phyloP scores from a whole-genome alignment of 179 eudicot species.

The Gypsophila paniculata region DNA sequence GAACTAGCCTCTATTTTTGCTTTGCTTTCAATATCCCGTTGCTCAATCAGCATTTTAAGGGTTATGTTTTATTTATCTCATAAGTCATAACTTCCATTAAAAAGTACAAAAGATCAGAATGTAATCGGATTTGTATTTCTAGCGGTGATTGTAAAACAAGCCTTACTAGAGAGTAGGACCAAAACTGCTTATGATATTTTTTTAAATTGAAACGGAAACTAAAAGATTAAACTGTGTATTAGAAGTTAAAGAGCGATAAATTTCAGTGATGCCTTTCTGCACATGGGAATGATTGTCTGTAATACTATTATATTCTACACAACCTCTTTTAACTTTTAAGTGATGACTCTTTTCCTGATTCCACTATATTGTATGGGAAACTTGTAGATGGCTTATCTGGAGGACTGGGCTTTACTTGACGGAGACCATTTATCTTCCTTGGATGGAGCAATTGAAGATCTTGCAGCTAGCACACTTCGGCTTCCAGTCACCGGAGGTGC shows the following conservation, averaged over 20 bases:
- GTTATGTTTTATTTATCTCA: neutral
- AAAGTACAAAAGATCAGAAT: neutral
- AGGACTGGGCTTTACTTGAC: constrained; percentile 68
- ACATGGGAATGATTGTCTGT: neutral
- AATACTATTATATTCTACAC: neutral
- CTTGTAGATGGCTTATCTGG: constrained; percentile 59
- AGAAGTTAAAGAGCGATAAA: neutral
- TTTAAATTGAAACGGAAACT: neutral
- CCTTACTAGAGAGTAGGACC: neutral
- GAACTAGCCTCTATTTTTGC: neutral
- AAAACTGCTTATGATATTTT: neutral
- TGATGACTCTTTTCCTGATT: neutral
- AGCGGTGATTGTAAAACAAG: neutral
- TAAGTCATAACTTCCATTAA: neutral
- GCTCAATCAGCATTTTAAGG: neutral
- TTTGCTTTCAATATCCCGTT: neutral
- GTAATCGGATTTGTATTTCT: neutral
- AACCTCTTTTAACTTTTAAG: neutral
- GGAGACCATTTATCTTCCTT: constrained; percentile 56
- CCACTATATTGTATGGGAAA: neutral
- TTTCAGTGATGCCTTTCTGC: neutral
- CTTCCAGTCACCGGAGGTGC: constrained; percentile 83
- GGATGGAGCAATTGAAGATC: constrained; percentile 61
- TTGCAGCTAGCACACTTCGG: constrained; percentile 74
- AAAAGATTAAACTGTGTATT: neutral